Conservation (phyloP, 108 stramenopile genomes). For the Licmophora abbreviata region DNA sequence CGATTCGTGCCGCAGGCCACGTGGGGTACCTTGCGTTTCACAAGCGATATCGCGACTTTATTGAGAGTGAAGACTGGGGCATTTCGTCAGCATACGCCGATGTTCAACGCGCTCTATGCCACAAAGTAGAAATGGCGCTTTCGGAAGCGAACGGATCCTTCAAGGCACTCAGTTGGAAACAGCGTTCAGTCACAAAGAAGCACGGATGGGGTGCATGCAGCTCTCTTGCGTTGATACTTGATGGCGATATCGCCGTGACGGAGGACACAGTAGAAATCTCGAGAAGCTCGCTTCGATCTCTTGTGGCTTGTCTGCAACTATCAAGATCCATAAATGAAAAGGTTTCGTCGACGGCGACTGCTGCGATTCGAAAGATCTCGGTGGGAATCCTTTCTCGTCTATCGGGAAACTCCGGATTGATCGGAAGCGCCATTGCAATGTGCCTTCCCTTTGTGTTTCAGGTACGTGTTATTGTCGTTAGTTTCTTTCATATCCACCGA, state of each 20-base stretch:
- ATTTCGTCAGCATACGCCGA: slow-evolving; percentile 12
- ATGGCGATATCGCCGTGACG: neutral
- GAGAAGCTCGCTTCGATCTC: neutral
- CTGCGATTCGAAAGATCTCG: too few species aligned
- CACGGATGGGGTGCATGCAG: slow-evolving; percentile 70
- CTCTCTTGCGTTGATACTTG: slow-evolving; percentile 23
- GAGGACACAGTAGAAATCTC: neutral
- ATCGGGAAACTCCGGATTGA: slow-evolving; percentile 1
- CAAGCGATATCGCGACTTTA: slow-evolving; percentile 5
- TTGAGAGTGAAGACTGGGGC: neutral
- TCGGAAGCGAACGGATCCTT: slow-evolving; percentile 21
- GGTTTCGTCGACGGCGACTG: slow-evolving; percentile 19
- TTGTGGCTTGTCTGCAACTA: slow-evolving; percentile 10
- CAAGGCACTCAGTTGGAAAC: slow-evolving; percentile 50
- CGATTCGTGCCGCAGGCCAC: slow-evolving; percentile 60
- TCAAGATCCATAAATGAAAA: slow-evolving; percentile 12
- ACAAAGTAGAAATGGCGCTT: slow-evolving; percentile 27
- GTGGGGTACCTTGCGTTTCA: slow-evolving; percentile 30
- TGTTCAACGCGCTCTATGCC: slow-evolving; percentile 18
- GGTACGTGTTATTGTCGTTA: too few species aligned
- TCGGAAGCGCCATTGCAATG: slow-evolving; percentile 13
- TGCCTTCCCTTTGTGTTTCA: slow-evolving; percentile 4
- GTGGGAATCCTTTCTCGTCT: too few species aligned
- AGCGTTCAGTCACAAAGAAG: slow-evolving; percentile 55
- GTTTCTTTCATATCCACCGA: too few species aligned